Evolutionary conservation across 78 protist genomes (phyloP), one percentile per base, ranked within the genome.

Genomic region (Dictyostelium intermedium): DNA sequence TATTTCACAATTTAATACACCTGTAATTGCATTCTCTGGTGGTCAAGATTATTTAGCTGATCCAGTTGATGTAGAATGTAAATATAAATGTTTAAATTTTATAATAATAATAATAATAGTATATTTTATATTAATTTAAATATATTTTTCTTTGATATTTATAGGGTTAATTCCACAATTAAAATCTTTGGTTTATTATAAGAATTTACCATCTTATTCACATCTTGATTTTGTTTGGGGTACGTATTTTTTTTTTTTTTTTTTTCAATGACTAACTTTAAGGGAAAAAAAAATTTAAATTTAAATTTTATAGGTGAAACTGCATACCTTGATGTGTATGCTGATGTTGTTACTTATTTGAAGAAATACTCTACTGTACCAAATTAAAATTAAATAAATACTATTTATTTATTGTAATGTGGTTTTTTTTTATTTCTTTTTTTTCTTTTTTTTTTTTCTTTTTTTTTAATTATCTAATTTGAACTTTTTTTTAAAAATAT

Each of bases 141-240:
- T 9, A 9, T 45, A 45, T 9, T 45, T 8, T 7, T 45, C 7
- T 10, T 45, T 45, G 1, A 4, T 72, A 45, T 45, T 45, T 45
- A 50, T 56, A 39, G 87, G 91, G 84, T 56, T 76, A 41, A 78
- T 87, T 63, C 85, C 94, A 30, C 94, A 89, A 47, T 30, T 89
- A 20, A 23, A 37, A 14, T n/a, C 70, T 20, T 79, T 87, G 0
- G 37, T 66, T 69, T 66, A 74, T 78, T 23, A 37, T 13, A 53
- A 86, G 63, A 70, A 56, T 41, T 47, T 83, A 27, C 84, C 82
- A 80, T 25, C 79, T 34, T 95, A 89, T n/a, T 82, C 84, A 6
- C 97, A 95, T 60, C 60, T 95, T 53, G 97, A 95, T 70, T 95
- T 95, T 25, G 97, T 95, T 41, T 95, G 97, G 97, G 97, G 74